Conservation (phyloP, 2,329 filamentous ascomycete species). For the Dothistroma septosporum region DNA sequence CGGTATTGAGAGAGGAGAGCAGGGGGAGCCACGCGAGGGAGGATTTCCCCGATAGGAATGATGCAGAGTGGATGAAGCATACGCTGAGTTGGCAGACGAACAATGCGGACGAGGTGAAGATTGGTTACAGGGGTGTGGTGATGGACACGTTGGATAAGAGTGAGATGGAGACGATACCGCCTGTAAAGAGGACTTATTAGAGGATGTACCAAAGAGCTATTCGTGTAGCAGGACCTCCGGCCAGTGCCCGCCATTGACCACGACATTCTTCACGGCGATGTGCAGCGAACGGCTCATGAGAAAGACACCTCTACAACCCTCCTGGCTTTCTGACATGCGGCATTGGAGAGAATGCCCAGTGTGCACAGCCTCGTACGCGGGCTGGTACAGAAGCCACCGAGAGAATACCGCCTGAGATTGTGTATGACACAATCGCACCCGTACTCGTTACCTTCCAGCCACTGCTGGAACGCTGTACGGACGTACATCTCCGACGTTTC, state of each 20-base stretch:
- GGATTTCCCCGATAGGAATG: constrained; percentile 43
- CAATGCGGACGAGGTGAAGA: constrained; percentile 38
- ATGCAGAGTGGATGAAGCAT: constrained; percentile 47
- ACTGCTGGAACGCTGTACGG: too few relatives aligned
- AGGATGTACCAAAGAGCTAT: not conserved
- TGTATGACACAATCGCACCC: too few relatives aligned
- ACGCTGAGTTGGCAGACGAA: constrained; percentile 45
- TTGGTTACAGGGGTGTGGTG: constrained; percentile 42
- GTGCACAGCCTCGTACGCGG: too few relatives aligned
- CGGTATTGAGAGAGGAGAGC: constrained; percentile 43
- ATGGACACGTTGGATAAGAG: constrained; percentile 44
- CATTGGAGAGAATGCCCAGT: too few relatives aligned
- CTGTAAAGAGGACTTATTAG: constrained; percentile 31
- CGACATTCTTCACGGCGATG: not conserved
- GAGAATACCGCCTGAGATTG: too few relatives aligned
- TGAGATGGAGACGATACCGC: constrained; percentile 38
- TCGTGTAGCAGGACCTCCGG: not conserved
- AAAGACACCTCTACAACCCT: too few relatives aligned
- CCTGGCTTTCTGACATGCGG: too few relatives aligned
- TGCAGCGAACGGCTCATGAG: not conserved
- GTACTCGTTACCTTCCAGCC: too few relatives aligned
- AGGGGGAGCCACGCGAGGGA: constrained; percentile 47
- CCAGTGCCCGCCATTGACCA: not conserved
- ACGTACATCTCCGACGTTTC: too few relatives aligned
- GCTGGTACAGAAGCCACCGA: too few relatives aligned